Evolutionary conservation across 1,284 basidiomycete genomes (phyloP), one percentile per base, ranked within the genome.

Genomic region (Coniferiporia weirii): DNA sequence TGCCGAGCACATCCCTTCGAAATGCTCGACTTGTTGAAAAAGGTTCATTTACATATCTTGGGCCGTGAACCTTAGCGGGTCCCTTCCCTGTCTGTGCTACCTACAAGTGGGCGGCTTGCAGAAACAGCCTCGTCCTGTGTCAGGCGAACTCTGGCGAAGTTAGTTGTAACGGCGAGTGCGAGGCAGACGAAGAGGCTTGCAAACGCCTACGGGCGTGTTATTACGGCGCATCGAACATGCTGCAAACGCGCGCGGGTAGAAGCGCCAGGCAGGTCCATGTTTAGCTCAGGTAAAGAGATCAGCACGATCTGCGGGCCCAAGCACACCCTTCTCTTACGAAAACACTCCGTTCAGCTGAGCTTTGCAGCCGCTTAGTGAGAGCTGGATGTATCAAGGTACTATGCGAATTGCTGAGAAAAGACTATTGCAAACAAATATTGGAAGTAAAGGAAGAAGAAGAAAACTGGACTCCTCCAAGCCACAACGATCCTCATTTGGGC

Each of bases 221-320:
- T 40, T 27, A 12, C 7, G 2, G n/a, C 44, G 17, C 19, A n/a
- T 19, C 17, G n/a, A 19, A 46, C 44, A 46, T 13, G 17, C 44
- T 46, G 44, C 44, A n/a, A 20, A 46, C 15, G 17, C 44, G 44
- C 17, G 17, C 19, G 15, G n/a, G 44, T 19, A 20, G 8, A n/a
- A 8, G 19, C 47, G 74, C 80, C 8, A 17, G 15, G 15, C 40
- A 46, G 44, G 15, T 40, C 38, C 38, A 27, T 27, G 5, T 27
- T 27, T 27, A 27, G 27, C 27, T 2, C 27, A 27, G 5, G 27
- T 27, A 27, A 27, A 27, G 27, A 27, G 27, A 27, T 27, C 27
- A 27, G 27, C 27, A 64, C 77, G 66, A 60, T 64, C 34, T 62
- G 63, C 59, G 64, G 63, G 59, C 72, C 71, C 50, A 64, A 62